A percentile compares a stretch with the other conserved stretches of the same genome.
These are phyloP conservation scores for Fusarium irregulare DNA, from an alignment of 2,329 filamentous ascomycete species.

Conservation along the genomic window DNA sequence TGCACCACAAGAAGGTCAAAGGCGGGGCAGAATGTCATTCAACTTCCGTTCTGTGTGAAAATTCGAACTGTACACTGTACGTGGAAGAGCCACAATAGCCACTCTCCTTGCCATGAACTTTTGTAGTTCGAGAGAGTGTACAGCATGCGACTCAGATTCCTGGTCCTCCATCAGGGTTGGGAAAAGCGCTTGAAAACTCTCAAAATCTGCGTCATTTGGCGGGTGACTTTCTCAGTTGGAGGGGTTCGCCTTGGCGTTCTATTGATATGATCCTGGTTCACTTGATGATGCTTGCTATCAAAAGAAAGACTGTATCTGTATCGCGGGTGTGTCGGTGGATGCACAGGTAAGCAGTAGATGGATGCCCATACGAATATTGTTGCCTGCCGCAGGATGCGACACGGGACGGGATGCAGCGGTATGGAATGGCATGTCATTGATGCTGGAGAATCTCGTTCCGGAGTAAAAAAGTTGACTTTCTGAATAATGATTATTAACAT, in stretches of 20 bases:
- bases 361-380: constrained; percentile 4
- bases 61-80: background rate
- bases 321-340: constrained; percentile 5
- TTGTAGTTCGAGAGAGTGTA: constrained; percentile 14
- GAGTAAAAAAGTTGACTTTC: background rate
- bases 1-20: constrained; percentile 23
- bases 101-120: constrained; percentile 14
- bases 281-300: background rate
- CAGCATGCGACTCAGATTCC: constrained; percentile 17
- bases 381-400: constrained; percentile 6
- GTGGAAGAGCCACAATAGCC: background rate
- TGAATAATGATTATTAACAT: constrained; percentile 7
- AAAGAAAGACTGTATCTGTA: background rate
- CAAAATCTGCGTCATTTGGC: constrained; percentile 23
- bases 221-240: background rate
- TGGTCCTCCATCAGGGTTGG: background rate
- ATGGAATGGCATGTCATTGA: constrained; percentile 18
- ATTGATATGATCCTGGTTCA: background rate
- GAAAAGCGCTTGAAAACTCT: background rate
- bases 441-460: constrained; percentile 4
- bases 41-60: constrained; percentile 7
- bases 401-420: constrained; percentile 2
- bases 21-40: constrained; percentile 21
- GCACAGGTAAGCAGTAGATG: background rate
- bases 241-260: constrained; percentile 3